Evolutionary conservation across 75 land plant genomes (phyloP).

Genomic region (Selaginella moellendorffii): DNA sequence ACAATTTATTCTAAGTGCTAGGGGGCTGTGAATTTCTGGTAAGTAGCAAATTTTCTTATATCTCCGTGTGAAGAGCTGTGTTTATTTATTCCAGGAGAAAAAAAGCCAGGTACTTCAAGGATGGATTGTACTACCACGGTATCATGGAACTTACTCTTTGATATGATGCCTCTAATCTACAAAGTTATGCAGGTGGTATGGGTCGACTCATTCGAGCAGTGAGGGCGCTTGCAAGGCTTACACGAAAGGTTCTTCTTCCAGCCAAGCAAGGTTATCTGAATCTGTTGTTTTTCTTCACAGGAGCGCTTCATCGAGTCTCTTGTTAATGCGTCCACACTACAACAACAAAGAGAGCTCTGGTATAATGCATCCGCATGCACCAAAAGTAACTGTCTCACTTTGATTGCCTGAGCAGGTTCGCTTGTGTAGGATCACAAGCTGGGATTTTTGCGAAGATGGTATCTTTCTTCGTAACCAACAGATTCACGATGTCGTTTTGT

Average conservation of each 20-base stretch:
- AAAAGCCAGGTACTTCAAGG: slow-evolving; percentile 25
- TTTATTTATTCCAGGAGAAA: slow-evolving; percentile 11
- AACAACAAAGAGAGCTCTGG: slow-evolving; percentile 33
- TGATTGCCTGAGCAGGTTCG: slow-evolving; percentile 17
- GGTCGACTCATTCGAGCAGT: slow-evolving; percentile 33
- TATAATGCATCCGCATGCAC: not conserved
- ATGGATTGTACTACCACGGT: slow-evolving; percentile 33
- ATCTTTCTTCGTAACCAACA: slow-evolving; percentile 29
- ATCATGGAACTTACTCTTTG: not conserved
- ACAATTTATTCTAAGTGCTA: no score
- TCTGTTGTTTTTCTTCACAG: slow-evolving; percentile 10
- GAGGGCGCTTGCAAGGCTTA: slow-evolving; percentile 20
- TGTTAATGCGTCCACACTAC: slow-evolving; percentile 30
- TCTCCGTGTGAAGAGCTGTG: no score
- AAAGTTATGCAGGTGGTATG: no score
- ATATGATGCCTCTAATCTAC: slow-evolving; percentile 4
- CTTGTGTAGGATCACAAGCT: slow-evolving; percentile 26
- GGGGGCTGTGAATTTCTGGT: slow-evolving; percentile 33
- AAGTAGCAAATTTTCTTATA: not conserved
- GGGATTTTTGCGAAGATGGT: slow-evolving; percentile 19
- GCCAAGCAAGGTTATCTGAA: not conserved
- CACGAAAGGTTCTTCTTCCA: slow-evolving; percentile 19
- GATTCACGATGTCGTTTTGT: slow-evolving; percentile 28
- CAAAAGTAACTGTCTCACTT: no score
- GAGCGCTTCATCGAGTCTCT: slow-evolving; percentile 27